Evolutionary conservation across 768 basidiomycete species (phyloP).

Genomic region (Tricholomella constricta): DNA sequence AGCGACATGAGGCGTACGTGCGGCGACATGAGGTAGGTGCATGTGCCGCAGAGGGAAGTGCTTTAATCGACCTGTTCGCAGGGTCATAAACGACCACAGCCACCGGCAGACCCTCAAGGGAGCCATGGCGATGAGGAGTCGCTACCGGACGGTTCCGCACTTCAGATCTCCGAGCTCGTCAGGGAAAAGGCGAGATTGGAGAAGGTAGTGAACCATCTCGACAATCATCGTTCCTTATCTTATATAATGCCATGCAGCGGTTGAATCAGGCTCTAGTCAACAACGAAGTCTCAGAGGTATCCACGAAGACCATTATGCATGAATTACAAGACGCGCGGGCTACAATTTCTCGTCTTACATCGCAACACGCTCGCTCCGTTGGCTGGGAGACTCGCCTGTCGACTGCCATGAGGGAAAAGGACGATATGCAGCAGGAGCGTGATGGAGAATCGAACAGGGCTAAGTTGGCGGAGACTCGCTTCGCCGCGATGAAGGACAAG

Average conservation of each 20-base stretch:
- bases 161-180: conserved; percentile 34
- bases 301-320: conserved; percentile 70
- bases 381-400: conserved; percentile 72
- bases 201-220: conserved; percentile 41
- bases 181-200: conserved; percentile 65
- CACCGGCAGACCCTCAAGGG: conserved; percentile 3
- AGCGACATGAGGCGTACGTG: conserved; percentile 85
- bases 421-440: conserved; percentile 83
- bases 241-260: conserved; percentile 44
- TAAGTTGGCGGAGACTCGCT: conserved; percentile 65
- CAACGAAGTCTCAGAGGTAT: conserved; percentile 78
- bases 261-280: conserved; percentile 79
- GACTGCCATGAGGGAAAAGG: conserved; percentile 69
- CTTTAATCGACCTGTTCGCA: conserved; percentile 5
- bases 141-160: conserved; percentile 34
- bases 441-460: conserved; percentile 71
- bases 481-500: conserved; percentile 65
- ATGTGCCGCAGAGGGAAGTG: conserved; percentile 1
- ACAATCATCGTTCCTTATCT: conserved; percentile 1
- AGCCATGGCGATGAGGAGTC: conserved; percentile 20
- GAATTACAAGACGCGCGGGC: conserved; percentile 76
- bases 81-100: conserved; percentile 4
- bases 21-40: conserved; percentile 63
- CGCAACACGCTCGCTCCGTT: conserved; percentile 67
- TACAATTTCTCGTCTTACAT: conserved; percentile 65